Evolutionary conservation across 2,329 filamentous ascomycete genomes (phyloP).

Genomic region (Pezicula neosporulosa): DNA sequence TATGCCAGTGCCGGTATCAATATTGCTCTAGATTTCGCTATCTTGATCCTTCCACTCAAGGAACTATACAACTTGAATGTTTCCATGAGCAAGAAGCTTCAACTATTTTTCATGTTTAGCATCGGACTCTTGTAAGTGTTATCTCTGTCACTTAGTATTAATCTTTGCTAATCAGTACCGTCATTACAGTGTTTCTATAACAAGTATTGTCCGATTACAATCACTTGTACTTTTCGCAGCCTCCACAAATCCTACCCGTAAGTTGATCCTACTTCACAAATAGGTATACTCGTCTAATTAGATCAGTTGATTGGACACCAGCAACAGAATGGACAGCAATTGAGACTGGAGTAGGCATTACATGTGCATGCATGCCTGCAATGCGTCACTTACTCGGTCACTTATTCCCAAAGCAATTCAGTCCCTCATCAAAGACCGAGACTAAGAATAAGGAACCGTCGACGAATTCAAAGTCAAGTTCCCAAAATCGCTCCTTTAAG

Average conservation of each 20-base stretch:
- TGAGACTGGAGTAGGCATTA: conserved; percentile 8
- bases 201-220: conserved; percentile 7
- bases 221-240: conserved; percentile 6
- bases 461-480: too few relatives aligned
- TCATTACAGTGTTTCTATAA: conserved; percentile 6
- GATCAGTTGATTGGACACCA: too few relatives aligned
- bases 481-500: too few relatives aligned
- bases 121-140: conserved; percentile 35
- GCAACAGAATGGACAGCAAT: too few relatives aligned
- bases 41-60: conserved; percentile 45
- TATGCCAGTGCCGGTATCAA: conserved; percentile 48
- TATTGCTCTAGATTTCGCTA: conserved; percentile 47
- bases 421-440: too few relatives aligned
- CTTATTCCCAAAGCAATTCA: not conserved
- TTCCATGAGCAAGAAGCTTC: conserved; percentile 42
- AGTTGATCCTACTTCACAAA: conserved; percentile 1
- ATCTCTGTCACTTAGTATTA: not conserved
- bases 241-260: conserved; percentile 8
- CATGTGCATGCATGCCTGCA: conserved; percentile 11
- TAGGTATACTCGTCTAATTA: not conserved
- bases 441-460: too few relatives aligned
- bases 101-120: conserved; percentile 44
- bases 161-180: not conserved
- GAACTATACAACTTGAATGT: conserved; percentile 38
- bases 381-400: conserved; percentile 4